Evolutionary conservation across 495 filamentous ascomycete species (phyloP).

Genomic region (Podospora bellae-mahoneyi): DNA sequence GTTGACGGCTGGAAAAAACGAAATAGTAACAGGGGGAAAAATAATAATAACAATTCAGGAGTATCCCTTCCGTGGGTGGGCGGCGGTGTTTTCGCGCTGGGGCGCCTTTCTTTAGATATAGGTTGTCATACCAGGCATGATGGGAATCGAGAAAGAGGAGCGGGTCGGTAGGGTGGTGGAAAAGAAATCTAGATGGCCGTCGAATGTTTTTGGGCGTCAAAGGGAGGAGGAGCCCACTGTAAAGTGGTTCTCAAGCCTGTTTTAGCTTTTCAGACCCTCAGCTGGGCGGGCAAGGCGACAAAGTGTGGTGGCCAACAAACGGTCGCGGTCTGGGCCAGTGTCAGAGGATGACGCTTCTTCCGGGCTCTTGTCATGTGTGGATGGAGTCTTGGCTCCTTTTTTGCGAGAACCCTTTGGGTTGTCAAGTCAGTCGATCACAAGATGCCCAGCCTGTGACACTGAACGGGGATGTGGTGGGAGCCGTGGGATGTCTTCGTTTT

Average conservation of each 20-base stretch:
- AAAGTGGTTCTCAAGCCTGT: conserved; percentile 19
- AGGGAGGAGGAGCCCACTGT: conserved; percentile 11
- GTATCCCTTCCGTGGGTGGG: not conserved
- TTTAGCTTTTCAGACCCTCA: conserved; percentile 12
- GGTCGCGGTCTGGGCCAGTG: conserved; percentile 8
- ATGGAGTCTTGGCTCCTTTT: not conserved
- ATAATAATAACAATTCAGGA: not conserved
- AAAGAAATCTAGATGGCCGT: conserved; percentile 13
- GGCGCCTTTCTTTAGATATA: conserved; percentile 15
- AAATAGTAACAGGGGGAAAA: not conserved
- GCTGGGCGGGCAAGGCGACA: not conserved
- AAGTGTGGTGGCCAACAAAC: conserved; percentile 16
- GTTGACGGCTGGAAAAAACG: conserved; percentile 8
- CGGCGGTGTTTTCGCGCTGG: conserved; percentile 5
- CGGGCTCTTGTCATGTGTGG: not conserved
- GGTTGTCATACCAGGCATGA: not conserved
- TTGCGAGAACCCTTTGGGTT: not conserved
- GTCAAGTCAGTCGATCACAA: not conserved
- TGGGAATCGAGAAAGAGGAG: not conserved
- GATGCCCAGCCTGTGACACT: not conserved
- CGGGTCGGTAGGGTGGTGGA: conserved; percentile 7
- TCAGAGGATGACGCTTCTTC: conserved; percentile 19
- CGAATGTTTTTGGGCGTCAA: conserved; percentile 6
- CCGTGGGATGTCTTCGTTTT: not conserved
- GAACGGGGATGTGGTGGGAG: not conserved